Conservation (phyloP, 805 yeast species). For the Spathaspora arborariae region DNA sequence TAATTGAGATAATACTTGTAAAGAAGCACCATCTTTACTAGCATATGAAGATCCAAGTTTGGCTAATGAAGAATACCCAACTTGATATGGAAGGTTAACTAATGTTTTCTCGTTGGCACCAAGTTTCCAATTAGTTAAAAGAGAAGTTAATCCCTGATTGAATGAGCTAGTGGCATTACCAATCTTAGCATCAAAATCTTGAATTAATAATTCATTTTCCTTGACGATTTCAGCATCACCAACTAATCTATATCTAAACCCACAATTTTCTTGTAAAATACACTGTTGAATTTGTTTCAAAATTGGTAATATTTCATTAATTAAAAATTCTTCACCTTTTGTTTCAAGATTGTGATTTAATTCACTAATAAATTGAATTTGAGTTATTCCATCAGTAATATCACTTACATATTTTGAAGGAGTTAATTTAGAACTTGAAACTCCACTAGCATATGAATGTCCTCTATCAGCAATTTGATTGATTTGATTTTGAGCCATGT, state of each 20-base stretch:
- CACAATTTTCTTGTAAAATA: constrained; percentile 18
- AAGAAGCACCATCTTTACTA: constrained; percentile 74
- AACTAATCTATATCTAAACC: constrained; percentile 52
- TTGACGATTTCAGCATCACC: constrained; percentile 46
- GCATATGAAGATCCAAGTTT: constrained; percentile 63
- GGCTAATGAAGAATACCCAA: constrained; percentile 73
- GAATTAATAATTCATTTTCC: constrained; percentile 33
- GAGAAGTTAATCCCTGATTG: constrained; percentile 12
- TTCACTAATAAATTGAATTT: constrained; percentile 64
- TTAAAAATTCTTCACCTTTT: constrained; percentile 31
- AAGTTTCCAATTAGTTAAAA: constrained; percentile 14
- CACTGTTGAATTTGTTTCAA: constrained; percentile 48
- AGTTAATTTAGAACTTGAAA: constrained; percentile 62
- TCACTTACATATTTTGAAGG: constrained; percentile 60
- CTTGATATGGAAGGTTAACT: constrained; percentile 81
- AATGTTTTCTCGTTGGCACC: constrained; percentile 33
- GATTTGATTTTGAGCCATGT: constrained; percentile 71
- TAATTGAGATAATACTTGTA: constrained; percentile 78
- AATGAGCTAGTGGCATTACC: constrained; percentile 3
- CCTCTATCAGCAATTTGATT: constrained; percentile 84
- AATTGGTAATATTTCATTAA: constrained; percentile 58
- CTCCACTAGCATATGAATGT: constrained; percentile 73
- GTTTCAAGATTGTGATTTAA: constrained; percentile 48
- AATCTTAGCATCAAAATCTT: constrained; percentile 25
- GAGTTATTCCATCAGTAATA: constrained; percentile 68